Base-by-base conservation (phyloP, 108 stramenopile genomes). In the Cylindrotheca fusiformis region DNA sequence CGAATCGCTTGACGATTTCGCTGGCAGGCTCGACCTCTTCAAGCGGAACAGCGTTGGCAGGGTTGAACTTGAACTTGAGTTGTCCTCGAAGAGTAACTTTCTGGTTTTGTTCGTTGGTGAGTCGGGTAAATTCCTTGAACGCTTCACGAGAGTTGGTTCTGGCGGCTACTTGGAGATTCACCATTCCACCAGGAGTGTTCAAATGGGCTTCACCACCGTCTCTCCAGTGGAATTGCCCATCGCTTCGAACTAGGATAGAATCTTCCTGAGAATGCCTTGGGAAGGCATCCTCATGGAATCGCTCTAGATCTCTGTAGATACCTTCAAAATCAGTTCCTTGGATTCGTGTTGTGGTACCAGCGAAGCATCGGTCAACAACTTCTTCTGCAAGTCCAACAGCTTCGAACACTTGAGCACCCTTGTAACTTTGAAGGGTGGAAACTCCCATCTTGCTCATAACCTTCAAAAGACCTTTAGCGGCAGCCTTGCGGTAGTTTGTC, bases 381-480 rank as follows among this genome's bases (percentile, higher is more conserved):
- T 97, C 96, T 57, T 95, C 95, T 52, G 88, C 86, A 31, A 98
- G 81, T 29, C 97, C 97, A 50, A 98, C 93, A 25, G 96, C 95
- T 78, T 98, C 97, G 52, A 98, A 98, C 0, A 93, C 90, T 71
- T 97, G 96, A 12, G 96, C 96, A 46, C 93, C 96, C 77, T 95
- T 95, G 84, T 97, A 97, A 75, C 91, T 93, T 67, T 97, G 94
- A 24, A 97, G 77, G 17, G 96, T 97, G 8, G 91, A 93, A 61
- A 97, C 95, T 20, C 96, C 96, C 95, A 97, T 97, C 64, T 97
- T 97, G 56, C 87, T 89, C 96, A 97, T 97, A 48, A 96, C 94
- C 81, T 97, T 97, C 60, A 97, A 65, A 65, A 98, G 76, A 64
- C 97, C 97, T 76, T 97, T 96, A 27, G 84, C 94, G 28, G 93